Evolutionary conservation across 1,139 yeast genomes (phyloP), one percentile per base, ranked within the genome.

Genomic region (Arxiozyma slooffiae): DNA sequence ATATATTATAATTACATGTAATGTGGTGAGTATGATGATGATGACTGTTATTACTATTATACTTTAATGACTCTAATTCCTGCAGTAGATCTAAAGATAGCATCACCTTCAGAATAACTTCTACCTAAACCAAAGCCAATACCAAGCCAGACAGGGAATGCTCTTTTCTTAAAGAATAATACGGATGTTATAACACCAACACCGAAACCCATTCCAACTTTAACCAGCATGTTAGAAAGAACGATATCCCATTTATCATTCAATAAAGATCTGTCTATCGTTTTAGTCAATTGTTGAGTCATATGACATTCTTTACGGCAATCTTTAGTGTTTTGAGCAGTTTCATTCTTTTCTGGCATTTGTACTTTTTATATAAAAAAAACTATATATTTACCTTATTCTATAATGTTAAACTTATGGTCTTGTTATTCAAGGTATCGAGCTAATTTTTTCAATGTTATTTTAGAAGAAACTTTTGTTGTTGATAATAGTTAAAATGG

Each of bases 241-340:
- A 90, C 97, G 58, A 90, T 88, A 69, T 94, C 99, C 98, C 98
- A 94, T 78, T 85, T 85, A 67, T 85, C 90, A 67, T 85, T 84
- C 63, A 85, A 76, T 62, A 85, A 78, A 66, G 81, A 56, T 43
- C 49, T 51, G 14, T 54, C 56, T n/a, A 51, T 44, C 18, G 42
- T 20, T 23, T 46, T 46, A 24, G 47, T 24, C 26, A 44, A 14
- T 45, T 36, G 47, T 9, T 30, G 22, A 7, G 34, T 44, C 30
- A 34, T 30, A 30, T 30, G 36, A 30, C 36, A 30, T 2, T 30
- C 14, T 30, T 30, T 30, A 30, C 14, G 20, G 18, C 22, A 38
- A 21, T 46, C 38, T 21, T 46, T 30, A 17, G n/a, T 40, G 17
- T n/a, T 23, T 18, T 26, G 26, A 18, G 9, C 14, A n/a, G 8